Percentiles rank a stretch among this genome's conserved stretches.
phyloP scores from a whole-genome alignment of 192 early-diverging fungal genomes.

The Chytriomyces sp. region DNA sequence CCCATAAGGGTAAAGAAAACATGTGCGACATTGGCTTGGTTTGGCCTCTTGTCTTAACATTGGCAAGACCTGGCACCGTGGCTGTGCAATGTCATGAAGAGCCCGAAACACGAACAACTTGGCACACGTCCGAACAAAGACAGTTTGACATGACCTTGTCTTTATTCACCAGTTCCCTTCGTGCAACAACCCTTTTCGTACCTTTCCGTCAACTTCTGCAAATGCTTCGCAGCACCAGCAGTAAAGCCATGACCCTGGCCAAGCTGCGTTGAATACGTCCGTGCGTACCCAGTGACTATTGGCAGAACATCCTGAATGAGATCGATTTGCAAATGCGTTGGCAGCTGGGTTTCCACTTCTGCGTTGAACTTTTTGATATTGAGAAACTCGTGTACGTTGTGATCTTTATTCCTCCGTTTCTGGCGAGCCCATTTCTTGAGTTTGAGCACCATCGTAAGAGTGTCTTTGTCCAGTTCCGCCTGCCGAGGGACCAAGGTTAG shows the following conservation, averaged over 20 bases:
- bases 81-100: too few species aligned
- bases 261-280: neutral
- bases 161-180: too few species aligned
- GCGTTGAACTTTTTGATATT: slow-evolving; percentile 8
- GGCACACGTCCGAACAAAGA: too few species aligned
- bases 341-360: slow-evolving; percentile 11
- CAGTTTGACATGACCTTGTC: too few species aligned
- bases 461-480: slow-evolving; percentile 28
- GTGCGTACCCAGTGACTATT: neutral
- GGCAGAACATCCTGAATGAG: slow-evolving; percentile 25
- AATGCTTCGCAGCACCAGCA: neutral
- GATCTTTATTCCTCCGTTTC: neutral
- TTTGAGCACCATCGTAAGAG: slow-evolving; percentile 28
- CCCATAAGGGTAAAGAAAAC: too few species aligned
- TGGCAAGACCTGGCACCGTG: too few species aligned
- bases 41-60: too few species aligned
- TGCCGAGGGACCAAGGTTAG: neutral
- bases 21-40: too few species aligned
- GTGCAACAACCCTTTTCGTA: neutral
- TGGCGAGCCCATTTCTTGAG: slow-evolving; percentile 29
- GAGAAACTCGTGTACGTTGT: neutral
- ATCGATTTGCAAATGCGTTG: slow-evolving; percentile 7
- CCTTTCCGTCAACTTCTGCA: slow-evolving; percentile 8
- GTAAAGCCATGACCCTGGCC: slow-evolving; percentile 9
- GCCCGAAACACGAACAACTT: too few species aligned